A percentile compares a stretch with the other conserved stretches of the same genome.
Conservation (phyloP, 495 filamentous ascomycete genomes). For the Geoglossum glabrum region DNA sequence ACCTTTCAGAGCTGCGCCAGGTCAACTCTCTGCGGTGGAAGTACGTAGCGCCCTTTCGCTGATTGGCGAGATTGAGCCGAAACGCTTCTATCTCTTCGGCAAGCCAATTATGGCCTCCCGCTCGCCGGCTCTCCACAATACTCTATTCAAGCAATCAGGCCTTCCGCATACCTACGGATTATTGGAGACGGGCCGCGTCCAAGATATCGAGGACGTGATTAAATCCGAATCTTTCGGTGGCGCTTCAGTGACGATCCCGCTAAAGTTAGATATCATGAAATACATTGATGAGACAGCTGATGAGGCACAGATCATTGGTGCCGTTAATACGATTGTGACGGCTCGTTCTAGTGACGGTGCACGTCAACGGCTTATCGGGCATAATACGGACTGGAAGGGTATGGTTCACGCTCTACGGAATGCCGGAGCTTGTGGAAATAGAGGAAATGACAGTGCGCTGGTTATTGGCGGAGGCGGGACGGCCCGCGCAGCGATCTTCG, state of each 20-base stretch:
- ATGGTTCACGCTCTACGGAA: conserved; percentile 69
- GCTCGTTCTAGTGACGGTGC: conserved; percentile 19
- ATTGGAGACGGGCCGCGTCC: conserved; percentile 50
- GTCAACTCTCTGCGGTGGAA: conserved; percentile 80
- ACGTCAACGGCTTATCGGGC: conserved; percentile 41
- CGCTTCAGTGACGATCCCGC: conserved; percentile 83
- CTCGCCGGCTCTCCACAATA: conserved; percentile 78
- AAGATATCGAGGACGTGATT: conserved; percentile 47
- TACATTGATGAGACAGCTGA: conserved; percentile 59
- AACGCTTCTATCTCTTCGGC: conserved; percentile 73
- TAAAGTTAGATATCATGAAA: conserved; percentile 76
- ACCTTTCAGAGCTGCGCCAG: conserved; percentile 83
- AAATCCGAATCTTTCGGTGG: conserved; percentile 62
- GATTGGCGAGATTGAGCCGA: conserved; percentile 58
- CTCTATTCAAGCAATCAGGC: conserved; percentile 55
- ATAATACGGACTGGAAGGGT: conserved; percentile 93
- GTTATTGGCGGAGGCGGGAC: conserved; percentile 87
- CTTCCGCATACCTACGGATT: conserved; percentile 75
- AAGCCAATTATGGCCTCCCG: conserved; percentile 60
- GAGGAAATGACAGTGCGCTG: conserved; percentile 28
- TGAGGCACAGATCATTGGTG: conserved; percentile 68
- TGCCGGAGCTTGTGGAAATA: conserved; percentile 30
- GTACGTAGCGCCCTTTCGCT: conserved; percentile 60
- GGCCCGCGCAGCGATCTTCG: conserved; percentile 77
- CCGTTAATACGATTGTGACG: conserved; percentile 83